Evolutionary conservation across 805 yeast species (phyloP).

Genomic region (Yamadazyma tumulicola): DNA sequence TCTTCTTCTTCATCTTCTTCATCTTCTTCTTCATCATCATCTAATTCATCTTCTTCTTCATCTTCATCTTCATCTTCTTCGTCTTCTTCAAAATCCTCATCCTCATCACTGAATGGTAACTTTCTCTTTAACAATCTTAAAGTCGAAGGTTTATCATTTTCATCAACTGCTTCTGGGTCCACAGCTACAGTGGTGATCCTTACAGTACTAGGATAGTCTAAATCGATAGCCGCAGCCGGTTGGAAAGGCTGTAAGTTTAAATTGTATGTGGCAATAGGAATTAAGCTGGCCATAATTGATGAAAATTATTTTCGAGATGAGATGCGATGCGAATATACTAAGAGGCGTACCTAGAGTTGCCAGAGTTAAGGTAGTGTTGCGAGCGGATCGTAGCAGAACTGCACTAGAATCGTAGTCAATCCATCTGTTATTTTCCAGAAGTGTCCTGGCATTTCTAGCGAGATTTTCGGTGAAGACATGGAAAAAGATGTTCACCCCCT

Average conservation of each 20-base stretch:
- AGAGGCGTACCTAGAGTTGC: too few species aligned
- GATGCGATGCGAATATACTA: constrained; percentile 3
- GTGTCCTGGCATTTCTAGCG: too few species aligned
- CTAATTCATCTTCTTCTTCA: constrained; percentile 28
- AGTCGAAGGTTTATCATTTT: constrained; percentile 79
- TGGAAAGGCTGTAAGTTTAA: constrained; percentile 81
- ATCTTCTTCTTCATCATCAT: constrained; percentile 30
- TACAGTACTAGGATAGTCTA: constrained; percentile 83
- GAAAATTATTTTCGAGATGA: constrained; percentile 8
- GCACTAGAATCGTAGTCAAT: too few species aligned
- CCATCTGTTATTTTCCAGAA: too few species aligned
- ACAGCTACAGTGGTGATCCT: constrained; percentile 93
- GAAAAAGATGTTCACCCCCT: too few species aligned
- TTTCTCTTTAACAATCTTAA: constrained; percentile 80
- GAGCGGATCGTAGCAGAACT: too few species aligned
- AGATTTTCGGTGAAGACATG: too few species aligned
- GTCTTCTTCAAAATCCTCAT: constrained; percentile 44
- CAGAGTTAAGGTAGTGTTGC: too few species aligned
- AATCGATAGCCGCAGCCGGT: constrained; percentile 83
- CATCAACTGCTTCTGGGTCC: constrained; percentile 86
- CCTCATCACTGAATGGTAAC: constrained; percentile 40
- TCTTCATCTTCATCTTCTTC: constrained; percentile 45
- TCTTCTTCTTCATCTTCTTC: constrained; percentile 23
- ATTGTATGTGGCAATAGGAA: constrained; percentile 85
- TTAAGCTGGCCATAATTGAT: constrained; percentile 58